Conservation (phyloP, 768 basidiomycete genomes). For the Termitomyces sp. region DNA sequence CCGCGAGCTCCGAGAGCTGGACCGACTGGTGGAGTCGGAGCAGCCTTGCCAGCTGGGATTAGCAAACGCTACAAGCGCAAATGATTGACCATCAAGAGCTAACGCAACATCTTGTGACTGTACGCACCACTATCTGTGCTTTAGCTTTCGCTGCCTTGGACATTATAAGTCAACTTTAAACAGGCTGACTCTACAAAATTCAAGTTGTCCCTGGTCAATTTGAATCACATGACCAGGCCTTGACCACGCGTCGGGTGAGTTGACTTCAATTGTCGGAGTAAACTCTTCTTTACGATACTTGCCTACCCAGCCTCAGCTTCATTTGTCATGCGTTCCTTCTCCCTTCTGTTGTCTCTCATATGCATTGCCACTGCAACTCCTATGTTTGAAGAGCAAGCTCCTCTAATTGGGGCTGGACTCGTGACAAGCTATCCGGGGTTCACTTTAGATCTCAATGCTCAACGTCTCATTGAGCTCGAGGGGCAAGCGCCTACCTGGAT, state of each 20-base stretch:
- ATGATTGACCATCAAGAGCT: slow-evolving; percentile 9
- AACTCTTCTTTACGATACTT: background rate
- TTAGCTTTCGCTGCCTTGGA: slow-evolving; percentile 64
- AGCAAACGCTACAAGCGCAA: slow-evolving; percentile 62
- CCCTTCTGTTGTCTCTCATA: slow-evolving; percentile 41
- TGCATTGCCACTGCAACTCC: slow-evolving; percentile 40
- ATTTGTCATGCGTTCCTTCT: slow-evolving; percentile 46
- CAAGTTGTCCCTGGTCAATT: no score
- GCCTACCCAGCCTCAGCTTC: background rate
- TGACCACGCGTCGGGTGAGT: no score
- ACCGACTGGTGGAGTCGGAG: slow-evolving; percentile 94
- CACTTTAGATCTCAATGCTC: slow-evolving; percentile 66
- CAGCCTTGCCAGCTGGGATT: slow-evolving; percentile 90
- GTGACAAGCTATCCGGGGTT: slow-evolving; percentile 50
- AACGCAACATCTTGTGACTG: slow-evolving; percentile 5
- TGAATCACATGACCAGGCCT: slow-evolving; percentile 7
- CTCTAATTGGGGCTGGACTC: slow-evolving; percentile 25
- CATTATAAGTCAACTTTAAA: slow-evolving; percentile 36
- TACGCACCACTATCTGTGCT: slow-evolving; percentile 74
- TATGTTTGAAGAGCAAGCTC: slow-evolving; percentile 34
- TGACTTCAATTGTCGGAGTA: no score
- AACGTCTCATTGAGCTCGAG: slow-evolving; percentile 73
- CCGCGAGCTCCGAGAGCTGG: slow-evolving; percentile 97
- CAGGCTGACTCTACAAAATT: background rate
- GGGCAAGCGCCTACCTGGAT: slow-evolving; percentile 73